Conservation (phyloP, 805 yeast genomes). For the Myxozyma neotropica region DNA sequence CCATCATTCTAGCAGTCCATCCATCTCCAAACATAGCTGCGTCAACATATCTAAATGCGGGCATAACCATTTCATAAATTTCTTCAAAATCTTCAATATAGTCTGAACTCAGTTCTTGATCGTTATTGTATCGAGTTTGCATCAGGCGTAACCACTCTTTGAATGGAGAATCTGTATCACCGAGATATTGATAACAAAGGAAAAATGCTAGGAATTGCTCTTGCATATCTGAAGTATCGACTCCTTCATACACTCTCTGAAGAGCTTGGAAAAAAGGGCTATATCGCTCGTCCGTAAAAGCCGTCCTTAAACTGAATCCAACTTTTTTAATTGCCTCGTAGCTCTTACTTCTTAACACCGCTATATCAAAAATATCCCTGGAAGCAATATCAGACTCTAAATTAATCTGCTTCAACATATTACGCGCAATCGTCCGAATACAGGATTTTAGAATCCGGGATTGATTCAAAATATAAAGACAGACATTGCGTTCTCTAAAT, state of each 20-base stretch:
- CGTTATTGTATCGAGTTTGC: slow-evolving; percentile 14
- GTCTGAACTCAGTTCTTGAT: slow-evolving; percentile 2
- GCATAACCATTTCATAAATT: slow-evolving; percentile 8
- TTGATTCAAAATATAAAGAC: slow-evolving; percentile 10
- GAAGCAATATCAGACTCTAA: neutral
- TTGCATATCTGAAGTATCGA: slow-evolving; percentile 15
- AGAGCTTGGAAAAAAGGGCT: slow-evolving; percentile 2
- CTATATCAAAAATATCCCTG: neutral
- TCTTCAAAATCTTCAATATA: slow-evolving; percentile 21
- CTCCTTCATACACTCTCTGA: slow-evolving; percentile 19
- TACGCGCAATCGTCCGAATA: neutral
- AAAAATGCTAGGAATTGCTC: slow-evolving; percentile 29
- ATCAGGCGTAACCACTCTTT: slow-evolving; percentile 8
- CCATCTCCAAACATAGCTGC: slow-evolving; percentile 6
- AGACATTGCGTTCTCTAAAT: neutral
- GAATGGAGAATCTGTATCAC: neutral
- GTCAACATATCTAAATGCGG: slow-evolving; percentile 7
- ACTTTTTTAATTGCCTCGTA: neutral
- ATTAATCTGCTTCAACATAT: neutral
- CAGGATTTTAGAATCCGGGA: slow-evolving; percentile 10
- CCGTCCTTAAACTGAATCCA: slow-evolving; percentile 7
- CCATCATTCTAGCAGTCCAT: slow-evolving; percentile 18
- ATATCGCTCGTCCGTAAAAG: slow-evolving; percentile 3
- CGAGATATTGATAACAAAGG: neutral
- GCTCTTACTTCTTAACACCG: neutral